phyloP scores from a whole-genome alignment of 2,329 filamentous ascomycete species.

The Botrytis tulipae region DNA sequence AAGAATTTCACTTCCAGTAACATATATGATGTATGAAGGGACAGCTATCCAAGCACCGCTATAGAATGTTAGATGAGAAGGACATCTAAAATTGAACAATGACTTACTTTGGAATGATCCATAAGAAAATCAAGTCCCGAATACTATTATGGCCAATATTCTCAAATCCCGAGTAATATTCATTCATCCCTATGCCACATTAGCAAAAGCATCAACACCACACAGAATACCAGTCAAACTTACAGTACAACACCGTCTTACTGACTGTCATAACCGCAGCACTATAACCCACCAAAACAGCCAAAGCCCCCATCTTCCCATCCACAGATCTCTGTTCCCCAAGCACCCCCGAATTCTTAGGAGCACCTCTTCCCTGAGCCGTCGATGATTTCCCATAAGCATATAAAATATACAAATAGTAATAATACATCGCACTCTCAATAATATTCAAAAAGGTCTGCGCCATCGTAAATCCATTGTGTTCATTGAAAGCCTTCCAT shows the following conservation, averaged over 20 bases:
- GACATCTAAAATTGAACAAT: background rate
- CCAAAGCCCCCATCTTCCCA: constrained; percentile 52
- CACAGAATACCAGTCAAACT: constrained; percentile 35
- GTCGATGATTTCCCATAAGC: constrained; percentile 40
- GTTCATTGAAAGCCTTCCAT: constrained; percentile 57
- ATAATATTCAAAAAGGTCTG: constrained; percentile 59
- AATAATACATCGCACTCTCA: constrained; percentile 58
- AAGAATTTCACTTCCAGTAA: constrained; percentile 61
- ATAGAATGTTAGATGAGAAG: background rate
- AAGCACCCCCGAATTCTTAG: constrained; percentile 44
- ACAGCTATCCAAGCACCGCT: constrained; percentile 65
- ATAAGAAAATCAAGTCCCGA: constrained; percentile 53
- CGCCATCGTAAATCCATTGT: constrained; percentile 63
- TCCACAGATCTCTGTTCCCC: constrained; percentile 50
- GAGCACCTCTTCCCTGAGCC: constrained; percentile 34
- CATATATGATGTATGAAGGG: constrained; percentile 60
- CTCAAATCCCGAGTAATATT: constrained; percentile 58
- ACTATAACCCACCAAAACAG: constrained; percentile 57
- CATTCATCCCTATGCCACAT: constrained; percentile 52
- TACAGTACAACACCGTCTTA: constrained; percentile 68
- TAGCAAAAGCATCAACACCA: constrained; percentile 1
- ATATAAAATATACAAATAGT: constrained; percentile 57
- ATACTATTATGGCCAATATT: constrained; percentile 62
- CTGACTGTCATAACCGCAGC: constrained; percentile 62
- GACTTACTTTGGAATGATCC: constrained; percentile 66